A percentile compares a stretch with the other conserved stretches of the same genome.
Evolutionary conservation across 352 stramenopile species (phyloP).

Genomic region (Phytophthora hybrid): DNA sequence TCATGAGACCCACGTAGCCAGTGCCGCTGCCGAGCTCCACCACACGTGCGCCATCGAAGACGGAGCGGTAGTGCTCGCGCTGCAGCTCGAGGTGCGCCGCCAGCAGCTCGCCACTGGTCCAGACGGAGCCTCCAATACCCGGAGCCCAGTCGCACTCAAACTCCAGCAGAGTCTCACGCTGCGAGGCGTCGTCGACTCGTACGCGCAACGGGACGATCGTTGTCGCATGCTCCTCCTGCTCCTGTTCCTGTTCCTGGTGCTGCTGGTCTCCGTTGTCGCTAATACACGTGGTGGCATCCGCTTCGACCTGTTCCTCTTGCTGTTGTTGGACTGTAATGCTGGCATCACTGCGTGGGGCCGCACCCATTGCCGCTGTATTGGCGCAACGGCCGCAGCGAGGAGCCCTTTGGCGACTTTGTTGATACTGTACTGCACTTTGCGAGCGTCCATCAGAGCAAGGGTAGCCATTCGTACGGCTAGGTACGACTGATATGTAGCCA

Average conservation of each 20-base stretch:
- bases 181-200: conserved; percentile 40
- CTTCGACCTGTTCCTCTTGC: conserved; percentile 18
- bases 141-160: conserved; percentile 86
- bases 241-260: conserved; percentile 10
- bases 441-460: not conserved
- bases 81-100: conserved; percentile 67
- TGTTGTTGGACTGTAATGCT: not conserved
- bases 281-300: conserved; percentile 1
- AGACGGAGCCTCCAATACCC: conserved; percentile 85
- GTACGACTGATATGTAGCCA: not conserved
- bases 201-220: conserved; percentile 61
- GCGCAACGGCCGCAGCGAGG: not conserved
- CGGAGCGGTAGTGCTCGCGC: conserved; percentile 48
- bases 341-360: conserved; percentile 16
- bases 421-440: not conserved
- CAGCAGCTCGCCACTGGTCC: conserved; percentile 84
- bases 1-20: conserved; percentile 76
- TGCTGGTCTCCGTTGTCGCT: conserved; percentile 17
- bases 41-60: conserved; percentile 71
- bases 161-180: conserved; percentile 46
- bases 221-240: conserved; percentile 24
- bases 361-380: conserved; percentile 13
- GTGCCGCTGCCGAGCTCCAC: conserved; percentile 85
- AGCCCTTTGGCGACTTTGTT: not conserved
- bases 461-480: not conserved